Base-by-base conservation (phyloP, 352 stramenopile species). In the Globisporangium parvum region DNA sequence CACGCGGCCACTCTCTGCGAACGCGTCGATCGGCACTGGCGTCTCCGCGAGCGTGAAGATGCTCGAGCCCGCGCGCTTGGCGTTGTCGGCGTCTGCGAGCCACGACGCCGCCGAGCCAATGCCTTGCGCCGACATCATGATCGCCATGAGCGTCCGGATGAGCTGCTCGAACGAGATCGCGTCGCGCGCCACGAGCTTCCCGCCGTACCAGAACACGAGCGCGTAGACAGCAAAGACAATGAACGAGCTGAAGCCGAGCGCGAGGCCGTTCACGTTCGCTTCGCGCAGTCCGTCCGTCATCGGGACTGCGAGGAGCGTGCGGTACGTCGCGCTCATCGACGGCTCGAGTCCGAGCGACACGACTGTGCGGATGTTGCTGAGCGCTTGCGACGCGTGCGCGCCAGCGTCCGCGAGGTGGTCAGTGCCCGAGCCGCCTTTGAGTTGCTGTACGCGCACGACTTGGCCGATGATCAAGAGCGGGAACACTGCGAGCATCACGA, bases 241-340 rank as follows among this genome's bases (percentile, higher is more conserved):
- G 8, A 76, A 70, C 12, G 67, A 96, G 71, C 37, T 91, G 54
- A 67, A 98, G 48, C 63, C 96, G 65, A 73, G 47, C 26, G 57
- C 59, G 3, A 81, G 46, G 0, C 71, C 73, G 21, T 79, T 71
- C 2, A 75, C 40, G 5, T 71, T 60, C 2, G 64, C 53, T 52
- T 77, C 55, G 8, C 52, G 54, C 24, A 51, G 40, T 6, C 58
- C 60, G 17, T 50, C 31, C 6, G 24, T 47, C 14, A 77, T 46
- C 1, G 69, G 69, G 28, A 47, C 50, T n/a, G 71, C 49, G 17
- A 77, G 39, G 18, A 77, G 45, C 2, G 21, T 46, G 0, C 57
- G 47, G 49, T 68, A 85, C 35, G 65, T 78, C 10, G 57, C 51
- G 23, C 62, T 60, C 24, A 63, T 69, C n/a, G 49, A 53, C 47